phyloP scores from a whole-genome alignment of 441 rosid genomes.

The Rhodomyrtus psidioides region DNA sequence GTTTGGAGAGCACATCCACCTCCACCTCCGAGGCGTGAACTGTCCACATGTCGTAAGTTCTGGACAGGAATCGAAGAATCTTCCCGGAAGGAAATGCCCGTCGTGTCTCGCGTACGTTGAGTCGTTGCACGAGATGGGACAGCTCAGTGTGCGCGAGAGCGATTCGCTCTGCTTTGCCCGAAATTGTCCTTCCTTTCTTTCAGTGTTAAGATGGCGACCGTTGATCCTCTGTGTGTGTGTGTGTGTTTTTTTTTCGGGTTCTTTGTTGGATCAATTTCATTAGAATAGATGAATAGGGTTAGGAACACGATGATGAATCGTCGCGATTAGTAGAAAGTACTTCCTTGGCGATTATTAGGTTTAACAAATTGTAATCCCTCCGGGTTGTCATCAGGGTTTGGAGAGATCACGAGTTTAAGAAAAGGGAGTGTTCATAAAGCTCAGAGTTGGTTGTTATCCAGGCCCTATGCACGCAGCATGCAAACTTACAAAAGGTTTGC shows the following conservation, averaged over 20 bases:
- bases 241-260: background rate
- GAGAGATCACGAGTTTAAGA: background rate
- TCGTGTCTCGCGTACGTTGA: background rate
- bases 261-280: background rate
- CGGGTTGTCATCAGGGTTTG: background rate
- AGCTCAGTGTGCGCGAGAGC: background rate
- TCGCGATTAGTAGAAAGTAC: background rate
- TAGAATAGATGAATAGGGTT: background rate
- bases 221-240: no score
- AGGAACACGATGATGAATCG: background rate
- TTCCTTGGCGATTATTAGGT: background rate
- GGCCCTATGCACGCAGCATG: background rate
- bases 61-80: background rate
- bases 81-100: no score
- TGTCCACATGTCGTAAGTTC: background rate
- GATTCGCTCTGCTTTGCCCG: background rate
- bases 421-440: background rate
- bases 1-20: background rate
- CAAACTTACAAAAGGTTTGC: no score
- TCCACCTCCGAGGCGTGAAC: background rate
- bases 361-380: background rate
- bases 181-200: background rate
- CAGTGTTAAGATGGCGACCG: background rate
- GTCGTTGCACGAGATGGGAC: background rate
- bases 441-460: background rate